A percentile compares a stretch with the other conserved stretches of the same genome.
phyloP scores from a whole-genome alignment of 441 rosid genomes.

The Arabidopsis hybrid region DNA sequence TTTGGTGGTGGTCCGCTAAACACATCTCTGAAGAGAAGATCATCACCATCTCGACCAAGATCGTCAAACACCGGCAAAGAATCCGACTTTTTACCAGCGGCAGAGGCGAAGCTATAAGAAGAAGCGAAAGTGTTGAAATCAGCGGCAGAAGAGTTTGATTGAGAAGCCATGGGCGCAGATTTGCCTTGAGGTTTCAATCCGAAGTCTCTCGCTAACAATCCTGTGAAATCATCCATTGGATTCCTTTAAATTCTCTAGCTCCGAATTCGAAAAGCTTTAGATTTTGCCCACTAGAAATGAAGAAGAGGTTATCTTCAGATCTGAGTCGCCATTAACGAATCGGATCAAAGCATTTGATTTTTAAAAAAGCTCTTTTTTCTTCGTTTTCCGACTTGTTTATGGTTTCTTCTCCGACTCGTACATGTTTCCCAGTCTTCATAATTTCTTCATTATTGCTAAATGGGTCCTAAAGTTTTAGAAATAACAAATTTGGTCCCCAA shows the following conservation, averaged over 20 bases:
- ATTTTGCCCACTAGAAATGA: background rate
- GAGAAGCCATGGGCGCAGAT: conserved; percentile 83
- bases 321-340: conserved; percentile 23
- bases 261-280: background rate
- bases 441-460: background rate
- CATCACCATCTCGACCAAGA: conserved; percentile 53
- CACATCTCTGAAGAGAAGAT: conserved; percentile 56
- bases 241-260: conserved; percentile 7
- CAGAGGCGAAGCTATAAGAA: conserved; percentile 46
- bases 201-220: conserved; percentile 67
- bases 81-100: conserved; percentile 42
- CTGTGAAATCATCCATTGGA: conserved; percentile 82
- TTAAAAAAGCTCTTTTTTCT: background rate
- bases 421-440: conserved; percentile 3
- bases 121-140: conserved; percentile 40
- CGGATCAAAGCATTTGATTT: background rate
- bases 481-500: background rate
- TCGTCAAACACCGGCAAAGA: conserved; percentile 61
- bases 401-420: background rate
- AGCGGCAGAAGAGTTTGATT: conserved; percentile 44
- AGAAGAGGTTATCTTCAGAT: conserved; percentile 26
- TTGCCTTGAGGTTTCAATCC: conserved; percentile 87
- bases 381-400: background rate
- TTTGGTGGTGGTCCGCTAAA: conserved; percentile 59
- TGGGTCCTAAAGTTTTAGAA: background rate